Percentiles rank a stretch among this genome's conserved stretches.
Conservation (phyloP, 148 eudicot genomes). For the Rhododendron williamsianum region DNA sequence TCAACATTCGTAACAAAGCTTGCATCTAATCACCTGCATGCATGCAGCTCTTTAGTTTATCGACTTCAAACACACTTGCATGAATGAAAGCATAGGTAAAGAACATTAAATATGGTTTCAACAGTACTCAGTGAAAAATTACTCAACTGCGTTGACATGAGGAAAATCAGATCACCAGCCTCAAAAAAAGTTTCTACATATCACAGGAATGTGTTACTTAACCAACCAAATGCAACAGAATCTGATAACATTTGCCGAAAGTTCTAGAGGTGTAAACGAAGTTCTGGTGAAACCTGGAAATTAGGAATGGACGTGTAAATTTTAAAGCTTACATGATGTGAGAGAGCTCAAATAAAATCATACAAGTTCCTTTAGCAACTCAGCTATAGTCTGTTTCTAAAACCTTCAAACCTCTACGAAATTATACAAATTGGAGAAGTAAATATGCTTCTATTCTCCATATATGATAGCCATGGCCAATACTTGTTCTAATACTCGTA, state of each 20-base stretch:
- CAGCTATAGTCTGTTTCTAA: background rate
- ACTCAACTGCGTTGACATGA: background rate
- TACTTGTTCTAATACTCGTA: background rate
- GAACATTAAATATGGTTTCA: background rate
- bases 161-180: background rate
- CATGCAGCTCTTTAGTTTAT: background rate
- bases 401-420: background rate
- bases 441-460: background rate
- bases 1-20: background rate
- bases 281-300: background rate
- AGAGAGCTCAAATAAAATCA: background rate
- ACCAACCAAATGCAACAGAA: background rate
- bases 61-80: background rate
- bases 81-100: background rate
- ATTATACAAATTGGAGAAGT: too few relatives aligned
- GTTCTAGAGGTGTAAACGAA: background rate
- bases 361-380: background rate
- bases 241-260: background rate
- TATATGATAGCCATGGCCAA: background rate
- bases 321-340: background rate
- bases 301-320: background rate
- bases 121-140: background rate
- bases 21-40: background rate
- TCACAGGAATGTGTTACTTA: background rate
- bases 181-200: background rate